Evolutionary conservation across 139 green algal species (phyloP).

Genomic region (Axilococcus clingmanii): DNA sequence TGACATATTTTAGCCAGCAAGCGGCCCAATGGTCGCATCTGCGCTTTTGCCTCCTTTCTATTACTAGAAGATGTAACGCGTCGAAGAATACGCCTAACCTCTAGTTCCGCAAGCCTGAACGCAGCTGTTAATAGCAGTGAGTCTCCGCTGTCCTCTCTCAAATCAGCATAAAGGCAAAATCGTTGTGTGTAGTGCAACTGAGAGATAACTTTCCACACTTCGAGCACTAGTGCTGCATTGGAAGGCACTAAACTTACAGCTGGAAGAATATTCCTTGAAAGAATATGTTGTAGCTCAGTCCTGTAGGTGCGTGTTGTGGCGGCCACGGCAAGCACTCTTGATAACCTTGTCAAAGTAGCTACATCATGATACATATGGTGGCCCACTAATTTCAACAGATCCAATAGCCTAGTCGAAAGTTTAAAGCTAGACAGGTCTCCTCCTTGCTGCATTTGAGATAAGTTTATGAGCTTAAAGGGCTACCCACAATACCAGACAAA

Average conservation of each 20-base stretch:
- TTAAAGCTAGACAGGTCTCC: too few species aligned
- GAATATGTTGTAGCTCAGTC: constrained; percentile 10
- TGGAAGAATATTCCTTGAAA: constrained; percentile 49
- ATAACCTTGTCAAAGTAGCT: background rate
- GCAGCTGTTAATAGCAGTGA: constrained; percentile 32
- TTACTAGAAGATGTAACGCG: constrained; percentile 37
- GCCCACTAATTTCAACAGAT: constrained; percentile 24
- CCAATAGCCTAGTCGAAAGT: constrained; percentile 6
- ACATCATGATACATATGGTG: constrained; percentile 26
- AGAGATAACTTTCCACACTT: constrained; percentile 62
- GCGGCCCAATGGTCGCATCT: constrained; percentile 35
- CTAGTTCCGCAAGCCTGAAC: constrained; percentile 29
- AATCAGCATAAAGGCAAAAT: constrained; percentile 46
- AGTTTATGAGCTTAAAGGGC: too few species aligned
- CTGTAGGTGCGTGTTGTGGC: background rate
- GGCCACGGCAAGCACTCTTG: constrained; percentile 1
- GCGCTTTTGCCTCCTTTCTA: constrained; percentile 34
- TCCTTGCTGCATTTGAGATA: too few species aligned
- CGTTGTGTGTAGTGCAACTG: constrained; percentile 49
- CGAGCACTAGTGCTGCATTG: constrained; percentile 34
- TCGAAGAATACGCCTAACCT: constrained; percentile 39
- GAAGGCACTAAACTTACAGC: constrained; percentile 40
- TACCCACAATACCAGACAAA: too few species aligned
- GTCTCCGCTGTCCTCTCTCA: constrained; percentile 19
- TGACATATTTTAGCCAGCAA: constrained; percentile 50